Percentiles rank a stretch among this genome's conserved stretches.
These are phyloP conservation scores for Blastocystis sp. DNA, from an alignment of 352 stramenopile genomes.

Conservation along the genomic window DNA sequence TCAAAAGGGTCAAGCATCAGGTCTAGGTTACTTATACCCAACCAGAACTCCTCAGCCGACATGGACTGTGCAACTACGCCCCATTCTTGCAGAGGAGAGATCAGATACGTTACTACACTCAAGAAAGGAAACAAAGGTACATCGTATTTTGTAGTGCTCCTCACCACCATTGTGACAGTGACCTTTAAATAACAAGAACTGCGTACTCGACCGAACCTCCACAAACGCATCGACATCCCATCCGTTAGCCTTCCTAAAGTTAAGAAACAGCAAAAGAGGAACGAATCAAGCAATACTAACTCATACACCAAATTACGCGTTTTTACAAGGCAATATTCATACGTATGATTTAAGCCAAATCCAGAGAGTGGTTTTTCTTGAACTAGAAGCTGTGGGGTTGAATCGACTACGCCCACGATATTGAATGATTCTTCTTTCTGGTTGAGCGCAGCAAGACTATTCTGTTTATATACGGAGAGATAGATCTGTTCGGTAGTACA, in stretches of 20 bases:
- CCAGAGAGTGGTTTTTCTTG: not conserved
- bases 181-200: conserved; percentile 29
- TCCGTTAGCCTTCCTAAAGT: not conserved
- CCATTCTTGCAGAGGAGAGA: conserved; percentile 40
- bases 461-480: conserved; percentile 25
- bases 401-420: not conserved
- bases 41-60: not conserved
- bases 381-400: not conserved
- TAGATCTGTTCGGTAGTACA: not conserved
- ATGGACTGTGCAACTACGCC: not conserved
- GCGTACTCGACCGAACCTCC: not conserved
- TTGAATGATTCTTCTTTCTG: conserved; percentile 1
- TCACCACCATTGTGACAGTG: not conserved
- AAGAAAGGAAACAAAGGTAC: not conserved
- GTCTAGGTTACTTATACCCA: not conserved
- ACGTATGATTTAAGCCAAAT: not conserved
- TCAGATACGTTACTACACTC: conserved; percentile 23
- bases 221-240: conserved; percentile 40
- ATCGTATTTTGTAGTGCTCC: not conserved
- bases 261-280: not conserved
- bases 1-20: not conserved
- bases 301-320: not conserved
- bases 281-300: not conserved
- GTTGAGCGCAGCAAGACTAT: not conserved
- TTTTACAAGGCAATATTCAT: conserved; percentile 21